phyloP scores from a whole-genome alignment of 176 grass and related monocot genomes.

The Cenchrus fungigraminus region DNA sequence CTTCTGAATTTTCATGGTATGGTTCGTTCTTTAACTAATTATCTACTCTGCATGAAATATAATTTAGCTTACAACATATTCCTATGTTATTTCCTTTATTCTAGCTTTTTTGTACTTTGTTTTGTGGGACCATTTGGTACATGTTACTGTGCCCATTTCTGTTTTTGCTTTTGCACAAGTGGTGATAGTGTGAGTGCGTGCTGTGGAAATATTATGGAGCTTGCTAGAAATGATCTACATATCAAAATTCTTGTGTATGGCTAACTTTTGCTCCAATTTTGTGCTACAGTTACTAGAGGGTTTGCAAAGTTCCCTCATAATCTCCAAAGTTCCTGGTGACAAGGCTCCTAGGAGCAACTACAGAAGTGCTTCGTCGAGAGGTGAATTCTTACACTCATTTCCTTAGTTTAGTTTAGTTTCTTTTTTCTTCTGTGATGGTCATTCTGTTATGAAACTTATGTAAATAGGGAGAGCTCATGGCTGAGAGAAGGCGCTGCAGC shows the following conservation, averaged over 20 bases:
- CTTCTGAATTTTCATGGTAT: constrained; percentile 15
- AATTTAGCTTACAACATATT: constrained; percentile 36
- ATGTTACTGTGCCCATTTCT: background rate
- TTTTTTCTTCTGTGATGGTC: background rate
- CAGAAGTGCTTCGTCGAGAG: constrained; percentile 69
- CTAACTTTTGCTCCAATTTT: constrained; percentile 37
- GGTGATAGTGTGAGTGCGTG: background rate
- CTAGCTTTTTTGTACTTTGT: background rate
- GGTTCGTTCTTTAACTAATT: background rate
- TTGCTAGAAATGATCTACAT: constrained; percentile 1
- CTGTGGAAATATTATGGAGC: background rate
- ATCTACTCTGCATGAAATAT: constrained; percentile 12
- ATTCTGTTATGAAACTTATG: constrained; percentile 7
- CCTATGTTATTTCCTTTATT: constrained; percentile 17
- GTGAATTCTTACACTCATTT: constrained; percentile 36
- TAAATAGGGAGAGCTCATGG: constrained; percentile 59
- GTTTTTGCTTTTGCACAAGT: background rate
- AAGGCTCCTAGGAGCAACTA: constrained; percentile 62
- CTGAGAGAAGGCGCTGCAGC: constrained; percentile 41
- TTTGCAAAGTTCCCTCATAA: constrained; percentile 86
- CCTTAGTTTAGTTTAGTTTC: background rate
- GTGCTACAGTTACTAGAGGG: constrained; percentile 80
- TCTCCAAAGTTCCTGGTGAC: constrained; percentile 79
- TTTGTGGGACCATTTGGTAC: background rate
- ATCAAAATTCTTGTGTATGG: background rate